These are phyloP conservation scores for Epichloe brachyelytri DNA, from an alignment of 2,329 filamentous ascomycete species.

Conservation along the genomic window DNA sequence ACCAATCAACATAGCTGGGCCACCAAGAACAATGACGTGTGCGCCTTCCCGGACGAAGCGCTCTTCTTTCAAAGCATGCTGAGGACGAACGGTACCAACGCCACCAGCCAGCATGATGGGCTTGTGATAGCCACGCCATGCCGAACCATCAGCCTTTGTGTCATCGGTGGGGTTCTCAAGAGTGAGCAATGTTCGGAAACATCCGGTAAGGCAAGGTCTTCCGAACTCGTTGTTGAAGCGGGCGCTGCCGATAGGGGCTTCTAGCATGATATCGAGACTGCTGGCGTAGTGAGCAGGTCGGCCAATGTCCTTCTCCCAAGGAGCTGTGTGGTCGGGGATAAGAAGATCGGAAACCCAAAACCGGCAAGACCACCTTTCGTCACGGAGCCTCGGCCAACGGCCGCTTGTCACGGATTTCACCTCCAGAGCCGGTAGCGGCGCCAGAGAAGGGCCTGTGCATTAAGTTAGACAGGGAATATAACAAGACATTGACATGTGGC, in stretches of 20 bases:
- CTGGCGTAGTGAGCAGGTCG: slow-evolving; percentile 86
- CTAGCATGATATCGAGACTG: slow-evolving; percentile 92
- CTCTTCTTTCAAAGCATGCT: slow-evolving; percentile 78
- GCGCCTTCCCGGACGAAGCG: slow-evolving; percentile 74
- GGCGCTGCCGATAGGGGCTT: slow-evolving; percentile 88
- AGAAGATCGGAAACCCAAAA: slow-evolving; percentile 87
- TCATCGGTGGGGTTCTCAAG: slow-evolving; percentile 6
- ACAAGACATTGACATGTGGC: background rate
- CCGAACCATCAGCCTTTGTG: slow-evolving; percentile 29
- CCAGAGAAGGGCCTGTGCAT: slow-evolving; percentile 58
- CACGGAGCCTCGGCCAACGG: slow-evolving; percentile 81
- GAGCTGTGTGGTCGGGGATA: slow-evolving; percentile 69
- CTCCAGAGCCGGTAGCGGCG: slow-evolving; percentile 87
- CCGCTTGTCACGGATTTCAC: slow-evolving; percentile 90
- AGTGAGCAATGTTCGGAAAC: slow-evolving; percentile 80
- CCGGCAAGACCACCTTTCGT: slow-evolving; percentile 87
- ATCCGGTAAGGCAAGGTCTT: slow-evolving; percentile 73
- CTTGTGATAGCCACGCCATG: slow-evolving; percentile 84
- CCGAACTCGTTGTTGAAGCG: slow-evolving; percentile 98
- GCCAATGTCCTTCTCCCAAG: slow-evolving; percentile 87
- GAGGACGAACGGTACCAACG: slow-evolving; percentile 79
- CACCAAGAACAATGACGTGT: slow-evolving; percentile 83
- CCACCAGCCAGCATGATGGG: slow-evolving; percentile 98
- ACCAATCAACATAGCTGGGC: slow-evolving; percentile 94
- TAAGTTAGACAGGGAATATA: background rate